Percentiles rank a stretch among this genome's conserved stretches.
Conservation (phyloP, 495 filamentous ascomycete species). For the Xylaria intraflava region DNA sequence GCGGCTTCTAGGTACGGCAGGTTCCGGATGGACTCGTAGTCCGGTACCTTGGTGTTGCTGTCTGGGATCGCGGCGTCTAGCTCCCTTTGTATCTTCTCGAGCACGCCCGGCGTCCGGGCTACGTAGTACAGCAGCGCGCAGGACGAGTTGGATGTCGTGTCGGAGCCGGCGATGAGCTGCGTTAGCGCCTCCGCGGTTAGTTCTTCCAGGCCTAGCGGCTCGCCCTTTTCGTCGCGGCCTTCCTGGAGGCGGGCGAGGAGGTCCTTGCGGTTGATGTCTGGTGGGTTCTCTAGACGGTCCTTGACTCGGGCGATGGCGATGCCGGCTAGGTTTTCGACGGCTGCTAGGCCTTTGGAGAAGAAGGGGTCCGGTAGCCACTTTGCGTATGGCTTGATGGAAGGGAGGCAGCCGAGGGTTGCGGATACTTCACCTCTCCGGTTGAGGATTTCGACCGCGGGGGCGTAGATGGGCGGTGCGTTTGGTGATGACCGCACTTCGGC, state of each 20-base stretch:
- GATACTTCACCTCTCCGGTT: constrained; percentile 65
- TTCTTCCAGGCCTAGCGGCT: constrained; percentile 66
- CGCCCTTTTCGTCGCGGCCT: constrained; percentile 72
- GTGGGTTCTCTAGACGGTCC: constrained; percentile 60
- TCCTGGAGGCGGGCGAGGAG: constrained; percentile 81
- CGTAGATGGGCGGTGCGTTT: constrained; percentile 46
- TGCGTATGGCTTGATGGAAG: constrained; percentile 55
- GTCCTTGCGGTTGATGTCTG: constrained; percentile 59
- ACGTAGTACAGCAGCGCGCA: constrained; percentile 81
- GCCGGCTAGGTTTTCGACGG: constrained; percentile 61
- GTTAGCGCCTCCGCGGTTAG: constrained; percentile 84
- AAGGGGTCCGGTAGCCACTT: constrained; percentile 62
- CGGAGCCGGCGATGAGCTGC: constrained; percentile 83
- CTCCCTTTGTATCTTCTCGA: constrained; percentile 62
- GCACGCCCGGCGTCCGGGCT: constrained; percentile 61
- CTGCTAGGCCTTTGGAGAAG: constrained; percentile 55
- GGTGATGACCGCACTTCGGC: constrained; percentile 50
- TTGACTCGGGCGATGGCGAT: constrained; percentile 79
- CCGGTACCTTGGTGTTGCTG: constrained; percentile 51
- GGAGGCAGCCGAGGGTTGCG: constrained; percentile 55
- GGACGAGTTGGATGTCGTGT: constrained; percentile 84
- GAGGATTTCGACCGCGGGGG: constrained; percentile 63
- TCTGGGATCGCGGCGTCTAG: constrained; percentile 63
- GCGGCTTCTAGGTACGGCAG: constrained; percentile 72
- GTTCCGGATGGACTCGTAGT: constrained; percentile 64